These are phyloP conservation scores for Potentilla sterilis DNA, from an alignment of 306 rosid species.

Conservation along the genomic window DNA sequence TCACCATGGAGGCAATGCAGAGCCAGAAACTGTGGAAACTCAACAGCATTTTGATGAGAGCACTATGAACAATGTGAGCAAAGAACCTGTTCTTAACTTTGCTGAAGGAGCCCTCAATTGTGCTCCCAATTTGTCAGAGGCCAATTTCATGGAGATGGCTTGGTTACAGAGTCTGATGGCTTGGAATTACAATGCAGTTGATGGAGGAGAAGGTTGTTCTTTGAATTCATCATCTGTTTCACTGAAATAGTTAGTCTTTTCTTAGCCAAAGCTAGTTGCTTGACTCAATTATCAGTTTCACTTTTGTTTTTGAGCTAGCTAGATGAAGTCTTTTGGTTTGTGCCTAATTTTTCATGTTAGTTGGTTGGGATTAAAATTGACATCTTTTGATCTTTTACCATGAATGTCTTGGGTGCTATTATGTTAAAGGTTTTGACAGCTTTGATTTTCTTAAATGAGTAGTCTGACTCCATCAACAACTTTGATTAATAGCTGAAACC, in stretches of 20 bases:
- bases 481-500: conserved; percentile 1
- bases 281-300: neutral
- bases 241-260: conserved; percentile 11
- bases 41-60: neutral
- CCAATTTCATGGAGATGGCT: conserved; percentile 11
- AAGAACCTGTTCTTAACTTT: conserved; percentile 12
- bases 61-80: conserved; percentile 12
- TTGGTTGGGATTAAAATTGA: neutral
- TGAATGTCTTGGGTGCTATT: neutral
- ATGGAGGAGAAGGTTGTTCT: conserved; percentile 13
- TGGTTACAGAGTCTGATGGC: conserved; percentile 22
- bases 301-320: neutral
- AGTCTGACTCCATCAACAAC: conserved; percentile 6
- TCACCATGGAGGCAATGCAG: neutral
- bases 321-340: neutral
- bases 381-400: neutral
- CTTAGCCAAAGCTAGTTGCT: conserved; percentile 14
- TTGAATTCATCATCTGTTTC: conserved; percentile 6
- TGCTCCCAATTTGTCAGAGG: conserved; percentile 1
- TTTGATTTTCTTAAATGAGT: neutral
- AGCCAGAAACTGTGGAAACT: neutral
- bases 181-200: conserved; percentile 17
- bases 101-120: conserved; percentile 13
- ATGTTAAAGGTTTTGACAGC: neutral
- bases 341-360: neutral